Evolutionary conservation across 306 rosid genomes (phyloP), one percentile per base, ranked within the genome.

Genomic region (Biancaea sappan): DNA sequence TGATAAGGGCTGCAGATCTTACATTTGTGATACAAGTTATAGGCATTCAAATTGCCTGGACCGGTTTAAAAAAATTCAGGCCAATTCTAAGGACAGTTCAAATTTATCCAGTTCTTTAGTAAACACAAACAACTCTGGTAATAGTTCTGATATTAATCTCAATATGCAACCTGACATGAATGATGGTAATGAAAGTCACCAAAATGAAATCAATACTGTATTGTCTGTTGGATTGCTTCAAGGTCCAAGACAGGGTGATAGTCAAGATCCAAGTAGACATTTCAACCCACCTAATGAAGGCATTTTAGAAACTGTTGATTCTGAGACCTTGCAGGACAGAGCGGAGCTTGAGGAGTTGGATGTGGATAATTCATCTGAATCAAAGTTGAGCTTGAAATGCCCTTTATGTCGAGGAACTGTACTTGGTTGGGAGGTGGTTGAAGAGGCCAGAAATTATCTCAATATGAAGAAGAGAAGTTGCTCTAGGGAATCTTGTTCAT

Each of bases 11-110:
- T 94, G 98, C 89, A 89, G 92, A 77, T 86, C 98, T 81, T 94
- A 86, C 79, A 80, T 94, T 74, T 94, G 98, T 86, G 98, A 94
- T 81, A 88, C 98, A 44, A 94, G 98, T 86, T 90, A 91, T 75
- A 94, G 98, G 85, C 98, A 94, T 84, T 94, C 98, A 76, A 94
- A 94, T 81, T 94, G 98, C 85, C 56, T 94, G 86, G 98, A 94
- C 80, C 96, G 97, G 69, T 88, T 86, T 86, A 94, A 94, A 88
- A 91, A 91, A 86, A 37, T 88, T 82, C 86, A 84, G 80, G 90
- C 77, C 80, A 72, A 86, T 80, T 79, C 74, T 89, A 84, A 78
- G 75, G 76, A 84, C 80, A 82, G 79, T 86, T 84, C 88, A 84
- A 84, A 84, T 82, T 77, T 82, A 84, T 75, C 88, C 81, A 86